Evolutionary conservation across 1,284 basidiomycete genomes (phyloP).

Genomic region (Hemileia vastatrix): DNA sequence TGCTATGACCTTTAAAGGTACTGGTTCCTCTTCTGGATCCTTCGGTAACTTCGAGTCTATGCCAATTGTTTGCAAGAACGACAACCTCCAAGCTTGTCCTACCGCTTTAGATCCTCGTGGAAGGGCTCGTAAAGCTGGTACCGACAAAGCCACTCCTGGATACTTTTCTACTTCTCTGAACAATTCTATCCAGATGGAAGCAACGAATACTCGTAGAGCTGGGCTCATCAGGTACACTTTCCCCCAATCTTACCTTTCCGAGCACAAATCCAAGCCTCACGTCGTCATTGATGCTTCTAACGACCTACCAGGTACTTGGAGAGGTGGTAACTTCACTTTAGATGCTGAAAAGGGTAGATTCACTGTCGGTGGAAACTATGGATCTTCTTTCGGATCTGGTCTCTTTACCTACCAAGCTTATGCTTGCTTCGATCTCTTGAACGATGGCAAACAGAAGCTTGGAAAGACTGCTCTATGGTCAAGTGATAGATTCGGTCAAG

Average conservation of each 20-base stretch:
- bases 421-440: constrained; percentile 32
- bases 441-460: constrained; percentile 30
- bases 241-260: background rate
- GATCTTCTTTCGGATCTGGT: constrained; percentile 27
- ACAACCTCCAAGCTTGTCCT: constrained; percentile 30
- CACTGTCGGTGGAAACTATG: background rate
- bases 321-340: background rate
- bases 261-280: constrained; percentile 4
- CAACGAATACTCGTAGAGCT: constrained; percentile 30
- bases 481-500: constrained; percentile 32
- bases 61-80: constrained; percentile 32
- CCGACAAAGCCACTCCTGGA: constrained; percentile 28
- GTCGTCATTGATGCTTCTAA: background rate
- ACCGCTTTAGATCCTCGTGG: constrained; percentile 33
- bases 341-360: background rate
- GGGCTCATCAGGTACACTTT: constrained; percentile 35
- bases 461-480: constrained; percentile 31
- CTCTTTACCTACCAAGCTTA: constrained; percentile 29
- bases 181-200: constrained; percentile 34
- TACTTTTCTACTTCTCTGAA: constrained; percentile 36
- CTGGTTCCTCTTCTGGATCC: constrained; percentile 33
- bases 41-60: constrained; percentile 36
- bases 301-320: background rate
- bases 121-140: constrained; percentile 21
- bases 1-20: constrained; percentile 21